Percentiles rank a stretch among this genome's conserved stretches.
These are phyloP conservation scores for Daldinia eschscholtzii DNA, from an alignment of 2,329 filamentous ascomycete species.

Conservation along the genomic window DNA sequence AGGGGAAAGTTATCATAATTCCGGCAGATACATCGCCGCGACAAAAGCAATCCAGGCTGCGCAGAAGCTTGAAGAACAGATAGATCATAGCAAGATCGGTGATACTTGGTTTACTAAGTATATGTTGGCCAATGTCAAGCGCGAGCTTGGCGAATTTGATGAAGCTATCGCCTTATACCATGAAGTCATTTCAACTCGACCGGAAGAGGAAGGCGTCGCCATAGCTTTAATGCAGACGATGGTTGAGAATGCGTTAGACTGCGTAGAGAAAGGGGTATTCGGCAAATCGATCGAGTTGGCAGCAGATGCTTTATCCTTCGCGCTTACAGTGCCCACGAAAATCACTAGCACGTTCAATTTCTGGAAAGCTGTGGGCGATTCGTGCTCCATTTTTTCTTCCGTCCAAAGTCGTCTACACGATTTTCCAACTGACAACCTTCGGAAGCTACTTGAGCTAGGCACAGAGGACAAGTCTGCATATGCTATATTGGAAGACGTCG, in stretches of 20 bases:
- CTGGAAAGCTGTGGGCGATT: slow-evolving; percentile 93
- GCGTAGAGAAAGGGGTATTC: slow-evolving; percentile 85
- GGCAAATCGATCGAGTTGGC: slow-evolving; percentile 83
- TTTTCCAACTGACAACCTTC: slow-evolving; percentile 72
- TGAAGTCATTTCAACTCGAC: slow-evolving; percentile 75
- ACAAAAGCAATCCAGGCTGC: slow-evolving; percentile 91
- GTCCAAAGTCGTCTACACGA: slow-evolving; percentile 75
- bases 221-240: slow-evolving; percentile 90
- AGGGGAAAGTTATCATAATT: slow-evolving; percentile 97
- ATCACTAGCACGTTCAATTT: slow-evolving; percentile 86
- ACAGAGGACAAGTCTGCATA: slow-evolving; percentile 67
- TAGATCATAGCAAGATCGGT: slow-evolving; percentile 66
- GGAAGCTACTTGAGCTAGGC: slow-evolving; percentile 68
- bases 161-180: slow-evolving; percentile 83
- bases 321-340: slow-evolving; percentile 69
- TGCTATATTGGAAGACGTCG: slow-evolving; percentile 74
- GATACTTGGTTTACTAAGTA: slow-evolving; percentile 97
- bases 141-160: slow-evolving; percentile 91
- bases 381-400: slow-evolving; percentile 84
- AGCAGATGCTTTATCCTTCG: slow-evolving; percentile 75
- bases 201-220: slow-evolving; percentile 85
- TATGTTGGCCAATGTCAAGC: slow-evolving; percentile 94
- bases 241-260: slow-evolving; percentile 82
- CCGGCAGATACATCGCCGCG: slow-evolving; percentile 92
- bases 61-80: slow-evolving; percentile 75